phyloP scores from a whole-genome alignment of 176 grass and related monocot genomes.

The Poa pratensis region DNA sequence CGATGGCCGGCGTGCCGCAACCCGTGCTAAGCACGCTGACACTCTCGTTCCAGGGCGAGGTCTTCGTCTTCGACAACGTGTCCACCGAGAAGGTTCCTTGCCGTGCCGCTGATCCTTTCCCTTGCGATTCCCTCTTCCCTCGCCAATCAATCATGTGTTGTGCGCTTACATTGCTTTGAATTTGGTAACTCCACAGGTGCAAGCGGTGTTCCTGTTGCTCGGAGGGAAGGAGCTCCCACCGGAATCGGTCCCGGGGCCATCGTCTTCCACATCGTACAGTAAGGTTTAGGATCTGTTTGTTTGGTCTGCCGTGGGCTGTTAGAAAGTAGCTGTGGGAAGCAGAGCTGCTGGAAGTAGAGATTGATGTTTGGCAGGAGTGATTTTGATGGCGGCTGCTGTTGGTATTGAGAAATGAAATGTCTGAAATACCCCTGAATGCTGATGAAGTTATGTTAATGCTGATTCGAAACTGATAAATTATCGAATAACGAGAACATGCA shows the following conservation, averaged over 20 bases:
- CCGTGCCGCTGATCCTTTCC: background rate
- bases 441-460: too few species aligned
- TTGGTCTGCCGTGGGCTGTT: too few species aligned
- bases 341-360: too few species aligned
- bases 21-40: slow-evolving; percentile 67
- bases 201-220: slow-evolving; percentile 89
- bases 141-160: background rate
- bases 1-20: slow-evolving; percentile 42
- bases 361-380: too few species aligned
- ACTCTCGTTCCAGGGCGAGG: slow-evolving; percentile 90
- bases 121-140: too few species aligned
- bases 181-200: slow-evolving; percentile 65
- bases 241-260: slow-evolving; percentile 43
- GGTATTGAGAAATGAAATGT: too few species aligned
- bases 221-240: slow-evolving; percentile 82
- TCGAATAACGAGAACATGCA: too few species aligned
- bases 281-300: too few species aligned
- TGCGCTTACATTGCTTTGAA: background rate
- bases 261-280: slow-evolving; percentile 64
- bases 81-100: slow-evolving; percentile 78
- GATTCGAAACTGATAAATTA: too few species aligned
- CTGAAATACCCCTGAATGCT: too few species aligned
- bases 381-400: too few species aligned
- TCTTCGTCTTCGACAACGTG: slow-evolving; percentile 90
- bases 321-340: slow-evolving; percentile 77